These are phyloP conservation scores for Penicillium longicatenatum DNA, from an alignment of 495 filamentous ascomycete species.

Conservation along the genomic window DNA sequence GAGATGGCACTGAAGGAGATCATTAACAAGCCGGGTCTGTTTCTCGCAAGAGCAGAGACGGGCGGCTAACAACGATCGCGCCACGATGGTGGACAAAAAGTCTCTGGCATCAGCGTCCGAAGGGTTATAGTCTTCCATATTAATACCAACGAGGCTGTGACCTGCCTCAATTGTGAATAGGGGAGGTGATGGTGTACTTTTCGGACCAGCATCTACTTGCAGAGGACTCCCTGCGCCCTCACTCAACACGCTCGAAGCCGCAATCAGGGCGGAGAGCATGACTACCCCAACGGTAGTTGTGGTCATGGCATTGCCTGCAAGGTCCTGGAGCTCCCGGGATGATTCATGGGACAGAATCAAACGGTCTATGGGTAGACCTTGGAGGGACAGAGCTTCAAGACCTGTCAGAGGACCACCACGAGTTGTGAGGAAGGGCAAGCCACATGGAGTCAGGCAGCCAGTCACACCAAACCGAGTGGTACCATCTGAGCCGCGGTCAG, in stretches of 20 bases:
- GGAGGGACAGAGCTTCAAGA: constrained; percentile 65
- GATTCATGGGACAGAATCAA: constrained; percentile 65
- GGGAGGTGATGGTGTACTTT: not conserved
- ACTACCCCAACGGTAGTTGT: constrained; percentile 70
- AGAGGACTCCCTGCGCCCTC: constrained; percentile 1
- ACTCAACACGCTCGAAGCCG: constrained; percentile 38
- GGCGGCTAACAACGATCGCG: not conserved
- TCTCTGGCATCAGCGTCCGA: not conserved
- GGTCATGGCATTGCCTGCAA: constrained; percentile 86
- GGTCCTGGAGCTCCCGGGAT: constrained; percentile 64
- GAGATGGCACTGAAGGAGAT: constrained; percentile 49
- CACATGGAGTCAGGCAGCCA: constrained; percentile 71
- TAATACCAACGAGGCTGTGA: not conserved
- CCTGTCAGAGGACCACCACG: constrained; percentile 65
- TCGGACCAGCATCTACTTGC: not conserved
- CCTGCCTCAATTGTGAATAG: constrained; percentile 4
- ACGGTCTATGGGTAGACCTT: constrained; percentile 68
- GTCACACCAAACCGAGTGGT: constrained; percentile 56
- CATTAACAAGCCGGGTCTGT: constrained; percentile 34
- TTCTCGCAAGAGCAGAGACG: constrained; percentile 59
- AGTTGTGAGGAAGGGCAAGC: constrained; percentile 63
- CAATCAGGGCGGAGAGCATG: constrained; percentile 57
- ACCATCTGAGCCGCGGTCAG: constrained; percentile 57
- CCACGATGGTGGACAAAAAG: not conserved
- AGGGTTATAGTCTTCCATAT: not conserved